phyloP scores from a whole-genome alignment of 163 green algal species.

The Coccomyxa subellipsoidea region DNA sequence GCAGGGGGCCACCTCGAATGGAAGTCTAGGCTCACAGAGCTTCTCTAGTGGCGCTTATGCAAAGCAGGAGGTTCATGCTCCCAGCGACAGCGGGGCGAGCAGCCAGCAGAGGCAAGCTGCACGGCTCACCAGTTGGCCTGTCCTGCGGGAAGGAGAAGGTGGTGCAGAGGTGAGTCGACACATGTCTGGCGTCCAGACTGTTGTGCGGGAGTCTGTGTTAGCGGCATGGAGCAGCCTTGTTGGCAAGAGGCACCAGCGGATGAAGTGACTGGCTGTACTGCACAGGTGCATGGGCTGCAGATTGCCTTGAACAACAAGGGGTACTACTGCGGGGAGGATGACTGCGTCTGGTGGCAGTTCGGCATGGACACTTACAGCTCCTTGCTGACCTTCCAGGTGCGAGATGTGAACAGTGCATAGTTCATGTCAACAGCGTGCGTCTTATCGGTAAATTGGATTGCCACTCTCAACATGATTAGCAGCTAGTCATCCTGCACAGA shows the following conservation, averaged over 20 bases:
- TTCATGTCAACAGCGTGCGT: neutral
- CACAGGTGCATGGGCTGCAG: slow-evolving; percentile 77
- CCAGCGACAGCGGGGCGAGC: neutral
- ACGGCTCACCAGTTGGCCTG: slow-evolving; percentile 49
- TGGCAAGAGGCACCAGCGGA: too few species aligned
- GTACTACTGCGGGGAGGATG: slow-evolving; percentile 64
- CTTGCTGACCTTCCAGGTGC: slow-evolving; percentile 68
- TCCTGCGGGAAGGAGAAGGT: slow-evolving; percentile 74
- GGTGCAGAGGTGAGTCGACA: slow-evolving; percentile 42
- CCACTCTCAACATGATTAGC: too few species aligned
- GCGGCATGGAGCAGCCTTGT: too few species aligned
- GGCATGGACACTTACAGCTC: slow-evolving; percentile 57
- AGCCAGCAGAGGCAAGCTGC: neutral
- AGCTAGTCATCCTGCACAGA: too few species aligned
- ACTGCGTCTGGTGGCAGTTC: slow-evolving; percentile 84
- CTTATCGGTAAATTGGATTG: too few species aligned
- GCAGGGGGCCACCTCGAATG: neutral
- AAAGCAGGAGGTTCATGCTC: neutral
- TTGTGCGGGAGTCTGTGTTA: too few species aligned
- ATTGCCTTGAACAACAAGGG: slow-evolving; percentile 40
- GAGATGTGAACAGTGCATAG: neutral
- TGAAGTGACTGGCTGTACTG: neutral
- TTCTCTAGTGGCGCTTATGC: neutral
- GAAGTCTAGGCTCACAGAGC: neutral
- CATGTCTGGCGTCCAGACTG: too few species aligned